Conservation (phyloP, 805 yeast genomes). For the Yarrowia bubula region DNA sequence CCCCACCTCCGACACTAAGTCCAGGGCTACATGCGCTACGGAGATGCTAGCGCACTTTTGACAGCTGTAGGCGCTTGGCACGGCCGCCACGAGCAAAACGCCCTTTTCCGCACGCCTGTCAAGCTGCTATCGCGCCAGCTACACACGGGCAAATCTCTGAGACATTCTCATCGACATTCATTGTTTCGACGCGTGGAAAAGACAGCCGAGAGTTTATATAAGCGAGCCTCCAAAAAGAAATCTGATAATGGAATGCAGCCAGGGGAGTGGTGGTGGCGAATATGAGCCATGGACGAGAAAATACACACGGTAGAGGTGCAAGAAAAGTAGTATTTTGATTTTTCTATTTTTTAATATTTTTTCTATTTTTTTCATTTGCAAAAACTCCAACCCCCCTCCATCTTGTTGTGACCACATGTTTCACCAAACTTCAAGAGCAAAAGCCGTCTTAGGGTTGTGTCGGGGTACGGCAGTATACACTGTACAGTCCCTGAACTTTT, state of each 20-base stretch:
- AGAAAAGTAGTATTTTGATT: too few relatives aligned
- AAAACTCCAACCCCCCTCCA: neutral
- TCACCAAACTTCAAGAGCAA: slow-evolving; percentile 1
- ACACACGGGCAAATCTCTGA: neutral
- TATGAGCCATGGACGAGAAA: too few relatives aligned
- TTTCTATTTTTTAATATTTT: neutral
- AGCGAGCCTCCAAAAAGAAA: neutral
- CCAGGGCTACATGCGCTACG: neutral
- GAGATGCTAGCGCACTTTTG: neutral
- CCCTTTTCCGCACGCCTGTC: neutral
- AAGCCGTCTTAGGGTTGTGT: slow-evolving; percentile 23
- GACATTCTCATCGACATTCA: neutral
- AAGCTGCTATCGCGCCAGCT: neutral
- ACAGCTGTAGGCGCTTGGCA: too few relatives aligned
- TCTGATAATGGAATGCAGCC: neutral
- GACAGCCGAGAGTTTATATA: slow-evolving; percentile 21
- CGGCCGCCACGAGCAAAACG: too few relatives aligned
- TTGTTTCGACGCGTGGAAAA: slow-evolving; percentile 11
- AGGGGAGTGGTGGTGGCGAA: too few relatives aligned
- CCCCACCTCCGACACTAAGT: neutral
- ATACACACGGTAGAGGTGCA: too few relatives aligned
- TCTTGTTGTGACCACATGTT: neutral
- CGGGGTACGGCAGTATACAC: neutral
- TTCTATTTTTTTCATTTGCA: neutral
- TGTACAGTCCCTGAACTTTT: too few relatives aligned